phyloP scores from a whole-genome alignment of 352 stramenopile genomes.

The Phytophthora tentaculata region DNA sequence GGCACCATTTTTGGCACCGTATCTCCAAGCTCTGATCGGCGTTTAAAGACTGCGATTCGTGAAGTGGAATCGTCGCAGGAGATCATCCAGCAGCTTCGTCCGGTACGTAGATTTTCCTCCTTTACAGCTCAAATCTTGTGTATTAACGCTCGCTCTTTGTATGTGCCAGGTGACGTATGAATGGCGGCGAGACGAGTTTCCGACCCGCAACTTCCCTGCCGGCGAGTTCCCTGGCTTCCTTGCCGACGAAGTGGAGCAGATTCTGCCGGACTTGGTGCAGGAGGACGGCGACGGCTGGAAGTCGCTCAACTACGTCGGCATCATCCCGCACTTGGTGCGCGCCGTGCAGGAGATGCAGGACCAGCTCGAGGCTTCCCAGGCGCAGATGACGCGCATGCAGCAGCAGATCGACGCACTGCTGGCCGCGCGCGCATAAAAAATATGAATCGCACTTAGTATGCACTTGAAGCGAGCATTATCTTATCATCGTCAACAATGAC shows the following conservation, averaged over 20 bases:
- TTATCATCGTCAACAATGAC: conserved; percentile 27
- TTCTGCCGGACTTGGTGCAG: conserved; percentile 62
- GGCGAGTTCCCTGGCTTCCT: conserved; percentile 62
- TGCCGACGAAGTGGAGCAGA: conserved; percentile 63
- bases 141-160: conserved; percentile 3
- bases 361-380: conserved; percentile 26
- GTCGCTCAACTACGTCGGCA: conserved; percentile 60
- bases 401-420: conserved; percentile 29
- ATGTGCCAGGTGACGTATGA: conserved; percentile 57
- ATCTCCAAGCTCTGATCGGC: conserved; percentile 38
- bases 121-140: not conserved
- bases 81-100: conserved; percentile 43
- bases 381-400: conserved; percentile 22
- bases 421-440: conserved; percentile 1
- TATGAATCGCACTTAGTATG: conserved; percentile 13
- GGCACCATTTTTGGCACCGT: conserved; percentile 28
- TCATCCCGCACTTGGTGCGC: conserved; percentile 65
- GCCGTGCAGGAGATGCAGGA: conserved; percentile 61
- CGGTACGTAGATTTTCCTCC: conserved; percentile 35
- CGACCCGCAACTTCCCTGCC: conserved; percentile 41
- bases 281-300: conserved; percentile 58
- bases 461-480: conserved; percentile 20
- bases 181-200: conserved; percentile 54
- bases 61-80: conserved; percentile 26
- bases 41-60: conserved; percentile 45